These are phyloP conservation scores for Stachybotrys echinatus DNA, from an alignment of 2,329 filamentous ascomycete genomes.

Conservation along the genomic window DNA sequence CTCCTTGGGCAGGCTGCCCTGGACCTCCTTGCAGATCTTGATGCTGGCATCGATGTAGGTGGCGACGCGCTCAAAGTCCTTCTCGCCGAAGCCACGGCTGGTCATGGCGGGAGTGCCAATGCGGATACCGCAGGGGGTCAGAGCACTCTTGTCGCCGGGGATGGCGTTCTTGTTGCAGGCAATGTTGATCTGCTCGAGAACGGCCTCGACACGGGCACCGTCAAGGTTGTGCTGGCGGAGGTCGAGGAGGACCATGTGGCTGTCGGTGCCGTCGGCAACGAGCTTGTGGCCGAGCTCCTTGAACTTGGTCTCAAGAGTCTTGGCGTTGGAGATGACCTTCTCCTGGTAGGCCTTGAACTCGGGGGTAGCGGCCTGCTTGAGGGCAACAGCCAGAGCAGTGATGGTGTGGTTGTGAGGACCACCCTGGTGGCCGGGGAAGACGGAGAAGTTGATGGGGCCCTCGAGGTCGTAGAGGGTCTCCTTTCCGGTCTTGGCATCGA, in stretches of 20 bases:
- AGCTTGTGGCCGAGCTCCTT: slow-evolving; percentile 90
- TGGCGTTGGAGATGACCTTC: slow-evolving; percentile 88
- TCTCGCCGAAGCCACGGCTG: slow-evolving; percentile 83
- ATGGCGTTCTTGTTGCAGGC: slow-evolving; percentile 99
- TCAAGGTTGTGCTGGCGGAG: slow-evolving; percentile 83
- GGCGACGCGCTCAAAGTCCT: slow-evolving; percentile 88
- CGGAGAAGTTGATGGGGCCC: slow-evolving; percentile 95
- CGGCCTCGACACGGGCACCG: slow-evolving; percentile 89
- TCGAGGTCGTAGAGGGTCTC: slow-evolving; percentile 89
- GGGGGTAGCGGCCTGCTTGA: slow-evolving; percentile 85
- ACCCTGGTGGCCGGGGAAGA: slow-evolving; percentile 98
- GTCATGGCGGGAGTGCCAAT: slow-evolving; percentile 98
- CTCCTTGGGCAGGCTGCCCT: slow-evolving; percentile 82
- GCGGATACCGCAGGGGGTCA: slow-evolving; percentile 90
- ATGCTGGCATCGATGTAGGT: slow-evolving; percentile 84
- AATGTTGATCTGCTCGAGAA: slow-evolving; percentile 97
- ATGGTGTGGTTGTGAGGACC: slow-evolving; percentile 99
- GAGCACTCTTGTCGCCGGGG: slow-evolving; percentile 92
- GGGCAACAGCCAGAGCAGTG: slow-evolving; percentile 87
- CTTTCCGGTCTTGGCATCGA: slow-evolving; percentile 86
- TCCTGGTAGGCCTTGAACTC: slow-evolving; percentile 95
- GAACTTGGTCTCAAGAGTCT: slow-evolving; percentile 79
- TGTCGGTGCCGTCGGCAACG: slow-evolving; percentile 92
- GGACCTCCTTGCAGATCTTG: slow-evolving; percentile 85
- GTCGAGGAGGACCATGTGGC: slow-evolving; percentile 94